Conservation (phyloP, 495 filamentous ascomycete genomes). For the Aspergillus nanangensis region DNA sequence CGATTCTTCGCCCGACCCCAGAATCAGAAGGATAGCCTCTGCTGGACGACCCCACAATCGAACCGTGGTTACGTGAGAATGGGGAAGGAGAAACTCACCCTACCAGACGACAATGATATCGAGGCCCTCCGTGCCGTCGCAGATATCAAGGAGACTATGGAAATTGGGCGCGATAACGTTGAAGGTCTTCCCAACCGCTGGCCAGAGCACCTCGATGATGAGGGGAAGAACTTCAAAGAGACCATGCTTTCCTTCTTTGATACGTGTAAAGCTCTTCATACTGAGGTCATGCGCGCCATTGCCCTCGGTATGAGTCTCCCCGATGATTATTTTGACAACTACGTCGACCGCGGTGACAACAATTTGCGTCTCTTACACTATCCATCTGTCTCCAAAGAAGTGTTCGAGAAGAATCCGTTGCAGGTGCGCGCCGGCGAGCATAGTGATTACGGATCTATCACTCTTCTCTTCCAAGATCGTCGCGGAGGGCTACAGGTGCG, state of each 20-base stretch:
- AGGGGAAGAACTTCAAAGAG: constrained; percentile 61
- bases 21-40: constrained; percentile 62
- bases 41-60: constrained; percentile 66
- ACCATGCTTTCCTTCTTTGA: constrained; percentile 70
- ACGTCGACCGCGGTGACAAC: constrained; percentile 72
- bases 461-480: constrained; percentile 83
- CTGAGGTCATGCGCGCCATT: constrained; percentile 81
- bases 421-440: constrained; percentile 85
- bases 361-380: constrained; percentile 89
- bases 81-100: constrained; percentile 74
- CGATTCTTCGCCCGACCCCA: constrained; percentile 72
- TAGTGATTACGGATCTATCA: constrained; percentile 85
- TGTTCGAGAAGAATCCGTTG: constrained; percentile 65
- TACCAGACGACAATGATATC: constrained; percentile 55
- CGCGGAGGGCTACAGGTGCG: constrained; percentile 81
- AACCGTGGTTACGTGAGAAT: constrained; percentile 76
- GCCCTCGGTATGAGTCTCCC: constrained; percentile 77
- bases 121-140: constrained; percentile 55
- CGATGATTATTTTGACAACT: constrained; percentile 71
- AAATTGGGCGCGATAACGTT: constrained; percentile 75
- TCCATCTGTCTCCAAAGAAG: constrained; percentile 59
- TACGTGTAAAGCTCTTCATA: constrained; percentile 69
- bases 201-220: constrained; percentile 61
- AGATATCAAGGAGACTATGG: constrained; percentile 80
- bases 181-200: constrained; percentile 70